phyloP scores from a whole-genome alignment of 1,284 basidiomycete species.

The Porogramme epimiltina region DNA sequence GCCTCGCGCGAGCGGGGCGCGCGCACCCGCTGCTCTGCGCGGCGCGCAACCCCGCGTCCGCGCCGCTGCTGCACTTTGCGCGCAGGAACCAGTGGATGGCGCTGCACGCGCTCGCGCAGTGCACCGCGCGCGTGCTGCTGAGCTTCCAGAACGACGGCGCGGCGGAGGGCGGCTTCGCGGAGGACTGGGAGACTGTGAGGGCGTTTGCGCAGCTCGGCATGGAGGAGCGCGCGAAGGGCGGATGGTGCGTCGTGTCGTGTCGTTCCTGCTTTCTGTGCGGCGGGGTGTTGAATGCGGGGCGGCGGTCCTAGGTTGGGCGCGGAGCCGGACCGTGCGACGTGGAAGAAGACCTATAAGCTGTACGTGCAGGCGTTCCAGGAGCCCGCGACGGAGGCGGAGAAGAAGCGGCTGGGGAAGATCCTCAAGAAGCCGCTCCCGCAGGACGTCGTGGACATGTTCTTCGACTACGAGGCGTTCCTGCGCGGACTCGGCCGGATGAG shows the following conservation, averaged over 20 bases:
- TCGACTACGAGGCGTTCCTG: conserved; percentile 76
- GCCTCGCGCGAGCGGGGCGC: conserved; percentile 59
- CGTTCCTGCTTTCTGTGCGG: background rate
- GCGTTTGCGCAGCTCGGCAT: conserved; percentile 65
- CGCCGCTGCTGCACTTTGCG: conserved; percentile 62
- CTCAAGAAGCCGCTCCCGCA: conserved; percentile 57
- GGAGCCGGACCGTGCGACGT: conserved; percentile 61
- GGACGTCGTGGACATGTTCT: conserved; percentile 59
- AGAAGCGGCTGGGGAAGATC: conserved; percentile 58
- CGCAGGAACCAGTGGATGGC: conserved; percentile 69
- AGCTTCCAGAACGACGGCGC: conserved; percentile 48
- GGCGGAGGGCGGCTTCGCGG: conserved; percentile 30
- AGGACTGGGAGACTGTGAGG: conserved; percentile 52
- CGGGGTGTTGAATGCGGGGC: background rate
- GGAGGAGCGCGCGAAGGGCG: conserved; percentile 62
- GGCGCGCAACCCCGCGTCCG: conserved; percentile 69
- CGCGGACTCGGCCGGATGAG: conserved; percentile 80
- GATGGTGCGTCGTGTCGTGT: conserved; percentile 47
- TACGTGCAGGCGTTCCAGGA: conserved; percentile 61
- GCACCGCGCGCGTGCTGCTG: conserved; percentile 65
- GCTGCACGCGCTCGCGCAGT: conserved; percentile 70
- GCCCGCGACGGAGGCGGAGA: conserved; percentile 47
- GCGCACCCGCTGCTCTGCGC: conserved; percentile 78
- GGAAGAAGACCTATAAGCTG: conserved; percentile 62
- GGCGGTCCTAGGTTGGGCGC: conserved; percentile 34